phyloP scores from a whole-genome alignment of 1,284 basidiomycete species.

The Melanopsichium pennsylvanicum region DNA sequence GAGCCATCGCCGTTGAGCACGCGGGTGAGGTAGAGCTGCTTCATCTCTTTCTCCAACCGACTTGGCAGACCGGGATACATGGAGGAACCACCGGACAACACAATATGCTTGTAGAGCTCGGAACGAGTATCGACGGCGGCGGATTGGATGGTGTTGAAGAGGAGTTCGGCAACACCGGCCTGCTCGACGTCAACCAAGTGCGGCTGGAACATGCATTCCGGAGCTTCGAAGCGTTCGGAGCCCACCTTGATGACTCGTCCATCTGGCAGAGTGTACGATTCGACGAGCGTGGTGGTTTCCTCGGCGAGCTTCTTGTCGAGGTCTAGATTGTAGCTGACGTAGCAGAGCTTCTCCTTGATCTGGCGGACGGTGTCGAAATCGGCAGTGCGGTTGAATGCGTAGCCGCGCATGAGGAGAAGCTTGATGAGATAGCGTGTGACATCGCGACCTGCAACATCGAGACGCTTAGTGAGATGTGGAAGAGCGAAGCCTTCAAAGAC shows the following conservation, averaged over 20 bases:
- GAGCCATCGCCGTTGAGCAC: slow-evolving; percentile 85
- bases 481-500: slow-evolving; percentile 96
- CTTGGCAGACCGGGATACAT: slow-evolving; percentile 99
- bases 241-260: slow-evolving; percentile 97
- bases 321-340: slow-evolving; percentile 93
- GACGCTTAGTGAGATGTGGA: slow-evolving; percentile 87
- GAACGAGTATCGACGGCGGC: slow-evolving; percentile 88
- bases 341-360: slow-evolving; percentile 99
- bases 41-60: slow-evolving; percentile 98
- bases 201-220: slow-evolving; percentile 99
- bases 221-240: slow-evolving; percentile 99
- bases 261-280: slow-evolving; percentile 97
- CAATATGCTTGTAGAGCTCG: slow-evolving; percentile 97
- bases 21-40: slow-evolving; percentile 91
- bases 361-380: slow-evolving; percentile 98
- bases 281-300: slow-evolving; percentile 94
- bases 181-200: slow-evolving; percentile 97
- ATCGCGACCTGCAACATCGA: slow-evolving; percentile 94
- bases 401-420: slow-evolving; percentile 94
- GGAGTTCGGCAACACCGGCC: slow-evolving; percentile 94
- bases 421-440: slow-evolving; percentile 99
- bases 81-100: slow-evolving; percentile 88
- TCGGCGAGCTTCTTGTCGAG: slow-evolving; percentile 91
- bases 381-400: slow-evolving; percentile 98
- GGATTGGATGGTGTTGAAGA: slow-evolving; percentile 93